A percentile compares a stretch with the other conserved stretches of the same genome.
Conservation (phyloP, 2,329 filamentous ascomycete genomes). For the Fusarium lateritium region DNA sequence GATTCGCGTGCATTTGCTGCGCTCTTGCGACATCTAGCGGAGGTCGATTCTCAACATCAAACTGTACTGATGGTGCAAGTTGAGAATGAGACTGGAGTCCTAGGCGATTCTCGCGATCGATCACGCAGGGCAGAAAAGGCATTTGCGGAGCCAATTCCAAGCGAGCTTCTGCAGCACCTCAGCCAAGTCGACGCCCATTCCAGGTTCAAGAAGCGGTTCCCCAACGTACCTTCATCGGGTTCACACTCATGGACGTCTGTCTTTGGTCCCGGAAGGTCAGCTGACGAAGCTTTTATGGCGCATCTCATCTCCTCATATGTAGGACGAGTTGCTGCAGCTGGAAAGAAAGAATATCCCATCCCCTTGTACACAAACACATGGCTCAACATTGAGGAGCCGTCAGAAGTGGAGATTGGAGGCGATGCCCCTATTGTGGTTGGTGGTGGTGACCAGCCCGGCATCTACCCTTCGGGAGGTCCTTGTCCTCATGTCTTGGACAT, state of each 20-base stretch:
- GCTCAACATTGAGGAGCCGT: constrained; percentile 54
- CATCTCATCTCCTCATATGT: constrained; percentile 54
- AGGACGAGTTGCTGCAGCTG: constrained; percentile 54
- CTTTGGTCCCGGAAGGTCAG: constrained; percentile 50
- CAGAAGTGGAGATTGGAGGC: constrained; percentile 50
- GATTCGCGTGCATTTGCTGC: constrained; percentile 53
- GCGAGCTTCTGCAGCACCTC: constrained; percentile 48
- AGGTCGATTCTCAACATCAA: constrained; percentile 61
- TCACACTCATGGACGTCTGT: constrained; percentile 52
- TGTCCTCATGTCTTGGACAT: constrained; percentile 55
- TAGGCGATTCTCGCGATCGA: constrained; percentile 67
- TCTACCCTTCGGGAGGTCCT: constrained; percentile 56
- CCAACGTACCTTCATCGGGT: constrained; percentile 42
- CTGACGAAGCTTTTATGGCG: constrained; percentile 58
- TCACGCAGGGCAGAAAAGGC: constrained; percentile 57
- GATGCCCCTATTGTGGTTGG: constrained; percentile 55
- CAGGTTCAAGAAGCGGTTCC: constrained; percentile 50
- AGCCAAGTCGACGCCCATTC: constrained; percentile 47
- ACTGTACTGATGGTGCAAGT: constrained; percentile 71
- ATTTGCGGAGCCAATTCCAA: constrained; percentile 56
- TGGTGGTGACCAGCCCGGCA: constrained; percentile 53
- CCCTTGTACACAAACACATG: constrained; percentile 56
- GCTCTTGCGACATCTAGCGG: constrained; percentile 54
- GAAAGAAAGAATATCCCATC: constrained; percentile 53
- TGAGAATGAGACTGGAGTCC: constrained; percentile 68